Base-by-base conservation (phyloP, 2,329 filamentous ascomycete species). In the Exophiala viscosa region DNA sequence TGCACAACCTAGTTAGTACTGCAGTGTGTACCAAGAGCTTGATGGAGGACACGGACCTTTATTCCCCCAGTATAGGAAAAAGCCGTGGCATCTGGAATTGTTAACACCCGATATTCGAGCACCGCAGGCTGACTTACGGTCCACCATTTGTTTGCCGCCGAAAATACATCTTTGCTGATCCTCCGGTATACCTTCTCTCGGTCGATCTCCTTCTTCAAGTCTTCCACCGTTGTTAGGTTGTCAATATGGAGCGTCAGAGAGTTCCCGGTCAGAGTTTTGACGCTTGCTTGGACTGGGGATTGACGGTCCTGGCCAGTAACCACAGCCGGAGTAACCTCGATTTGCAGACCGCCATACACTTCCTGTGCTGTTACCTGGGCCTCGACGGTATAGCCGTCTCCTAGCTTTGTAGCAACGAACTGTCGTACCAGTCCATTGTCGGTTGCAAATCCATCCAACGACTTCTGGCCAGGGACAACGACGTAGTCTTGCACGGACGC, bases 351-450 rank as follows among this genome's bases (percentile, higher is more conserved):
- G 13, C 70, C 69, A 4, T 68, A 55, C 2, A 56, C 54, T 17
- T 78, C 75, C 36, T 67, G 48, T 3, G 73, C 73, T 0, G 71
- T 76, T 4, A 76, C 57, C 57, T 79, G 76, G 2, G 67, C 66
- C 59, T 79, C 76, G 6, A 78, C 67, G 0, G 70, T 70, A 48
- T 75, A 74, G 1, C 73, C 73, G 11, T 62, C 64, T 1, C 70
- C 70, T 20, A 70, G 56, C 0, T 73, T 70, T 68, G 75, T 74
- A 1, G 75, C 74, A 2, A 78, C 72, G 52, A 79, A 79, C 53
- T 79, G 76, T 8, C 71, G 67, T 3, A 78, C 71, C 1, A 62
- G 60, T 1, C 68, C 69, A 23, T 68, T 55, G 0, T 41, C 44
- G 1, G 54, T 61, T 1, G 67, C 67, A 31, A 75, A 68, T 1